phyloP scores from a whole-genome alignment of 1,284 basidiomycete genomes.

The Xerocomus nothofagi region DNA sequence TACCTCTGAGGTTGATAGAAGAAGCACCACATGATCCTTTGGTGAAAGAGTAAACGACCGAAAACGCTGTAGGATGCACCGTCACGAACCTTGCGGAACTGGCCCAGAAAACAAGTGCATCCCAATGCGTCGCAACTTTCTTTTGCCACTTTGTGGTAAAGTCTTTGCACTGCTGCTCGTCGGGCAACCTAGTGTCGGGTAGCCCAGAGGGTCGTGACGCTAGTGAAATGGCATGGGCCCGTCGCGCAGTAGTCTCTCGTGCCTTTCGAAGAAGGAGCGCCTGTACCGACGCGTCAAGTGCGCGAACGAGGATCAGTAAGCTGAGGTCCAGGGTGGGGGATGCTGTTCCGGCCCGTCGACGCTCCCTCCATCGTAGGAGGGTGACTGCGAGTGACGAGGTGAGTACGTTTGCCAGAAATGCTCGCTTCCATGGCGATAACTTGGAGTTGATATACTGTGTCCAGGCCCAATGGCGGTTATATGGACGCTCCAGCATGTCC shows the following conservation, averaged over 20 bases:
- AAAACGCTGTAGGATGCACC: background rate
- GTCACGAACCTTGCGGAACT: conserved; percentile 64
- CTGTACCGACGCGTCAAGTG: conserved; percentile 62
- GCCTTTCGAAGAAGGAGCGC: conserved; percentile 14
- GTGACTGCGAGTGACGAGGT: conserved; percentile 56
- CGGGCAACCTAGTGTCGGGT: conserved; percentile 1
- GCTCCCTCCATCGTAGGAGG: conserved; percentile 48
- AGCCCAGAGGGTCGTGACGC: background rate
- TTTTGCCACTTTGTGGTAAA: conserved; percentile 18
- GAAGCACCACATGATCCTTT: conserved; percentile 84
- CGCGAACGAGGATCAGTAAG: conserved; percentile 66
- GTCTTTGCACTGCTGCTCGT: conserved; percentile 6
- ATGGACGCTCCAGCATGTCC: conserved; percentile 34
- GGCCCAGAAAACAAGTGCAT: conserved; percentile 71
- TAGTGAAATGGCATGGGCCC: background rate
- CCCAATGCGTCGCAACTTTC: conserved; percentile 45
- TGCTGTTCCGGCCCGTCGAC: conserved; percentile 13
- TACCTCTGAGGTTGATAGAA: conserved; percentile 73
- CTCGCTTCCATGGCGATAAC: conserved; percentile 40
- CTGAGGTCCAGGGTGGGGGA: conserved; percentile 69
- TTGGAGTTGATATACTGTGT: conserved; percentile 3
- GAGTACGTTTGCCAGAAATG: conserved; percentile 57
- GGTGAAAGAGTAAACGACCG: conserved; percentile 4
- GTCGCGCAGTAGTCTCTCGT: conserved; percentile 7
- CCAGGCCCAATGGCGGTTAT: background rate